These are phyloP conservation scores for Rhodotorula sp. DNA, from an alignment of 1,284 basidiomycete species.

Conservation along the genomic window DNA sequence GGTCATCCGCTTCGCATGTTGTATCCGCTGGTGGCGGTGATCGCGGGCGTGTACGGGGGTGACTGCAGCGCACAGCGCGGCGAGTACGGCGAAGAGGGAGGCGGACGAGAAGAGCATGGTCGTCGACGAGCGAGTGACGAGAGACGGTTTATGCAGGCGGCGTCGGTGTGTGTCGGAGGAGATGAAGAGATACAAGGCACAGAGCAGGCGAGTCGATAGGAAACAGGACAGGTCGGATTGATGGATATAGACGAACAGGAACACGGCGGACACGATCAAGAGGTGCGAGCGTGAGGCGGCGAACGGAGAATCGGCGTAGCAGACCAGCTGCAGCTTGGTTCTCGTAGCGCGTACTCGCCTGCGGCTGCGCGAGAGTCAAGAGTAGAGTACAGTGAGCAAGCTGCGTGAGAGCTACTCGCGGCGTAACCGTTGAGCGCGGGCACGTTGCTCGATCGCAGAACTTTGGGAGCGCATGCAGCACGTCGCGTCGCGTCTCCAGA, in stretches of 20 bases:
- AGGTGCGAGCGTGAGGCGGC: neutral
- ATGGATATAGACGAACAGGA: neutral
- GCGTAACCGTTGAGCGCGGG: too few relatives aligned
- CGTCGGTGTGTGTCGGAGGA: neutral
- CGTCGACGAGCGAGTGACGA: neutral
- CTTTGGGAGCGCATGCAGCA: too few relatives aligned
- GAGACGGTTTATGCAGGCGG: neutral
- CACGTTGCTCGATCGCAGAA: too few relatives aligned
- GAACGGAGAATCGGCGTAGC: neutral
- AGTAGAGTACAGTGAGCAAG: too few relatives aligned
- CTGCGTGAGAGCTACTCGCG: too few relatives aligned
- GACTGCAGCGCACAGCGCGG: neutral
- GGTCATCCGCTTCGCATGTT: conserved; percentile 21
- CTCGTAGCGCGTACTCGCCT: too few relatives aligned
- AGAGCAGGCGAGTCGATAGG: too few relatives aligned
- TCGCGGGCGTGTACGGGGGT: neutral
- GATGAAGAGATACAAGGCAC: neutral
- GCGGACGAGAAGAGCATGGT: neutral
- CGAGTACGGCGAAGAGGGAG: neutral
- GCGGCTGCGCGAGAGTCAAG: too few relatives aligned
- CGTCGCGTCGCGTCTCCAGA: neutral
- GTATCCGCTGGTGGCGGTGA: neutral
- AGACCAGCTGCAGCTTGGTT: neutral
- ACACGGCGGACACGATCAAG: neutral
- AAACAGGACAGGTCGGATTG: neutral